Conservation (phyloP, 768 basidiomycete genomes). For the Boletales sp. region DNA sequence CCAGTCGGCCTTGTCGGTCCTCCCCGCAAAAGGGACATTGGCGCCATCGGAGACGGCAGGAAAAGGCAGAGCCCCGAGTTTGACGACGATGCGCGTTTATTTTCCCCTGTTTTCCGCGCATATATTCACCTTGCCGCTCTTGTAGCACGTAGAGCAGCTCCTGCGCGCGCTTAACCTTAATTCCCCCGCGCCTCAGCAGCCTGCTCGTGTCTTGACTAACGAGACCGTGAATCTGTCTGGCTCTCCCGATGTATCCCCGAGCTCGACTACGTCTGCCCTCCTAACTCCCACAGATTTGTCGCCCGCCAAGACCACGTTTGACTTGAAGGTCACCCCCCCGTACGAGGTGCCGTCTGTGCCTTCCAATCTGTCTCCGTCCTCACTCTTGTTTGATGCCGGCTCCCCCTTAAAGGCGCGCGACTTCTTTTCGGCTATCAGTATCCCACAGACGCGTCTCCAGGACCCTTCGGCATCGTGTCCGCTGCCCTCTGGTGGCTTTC, state of each 20-base stretch:
- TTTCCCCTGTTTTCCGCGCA: slow-evolving; percentile 17
- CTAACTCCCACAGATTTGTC: slow-evolving; percentile 75
- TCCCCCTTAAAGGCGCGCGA: slow-evolving; percentile 33
- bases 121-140: slow-evolving; percentile 27
- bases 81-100: slow-evolving; percentile 41
- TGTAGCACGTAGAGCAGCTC: slow-evolving; percentile 76
- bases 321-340: slow-evolving; percentile 50
- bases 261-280: slow-evolving; percentile 66
- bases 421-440: slow-evolving; percentile 24
- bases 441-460: slow-evolving; percentile 24
- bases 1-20: slow-evolving; percentile 38
- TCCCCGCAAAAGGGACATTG: slow-evolving; percentile 48
- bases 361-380: slow-evolving; percentile 31
- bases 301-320: slow-evolving; percentile 55
- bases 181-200: slow-evolving; percentile 60
- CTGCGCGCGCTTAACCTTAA: slow-evolving; percentile 76
- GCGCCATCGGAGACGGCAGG: slow-evolving; percentile 79
- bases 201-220: slow-evolving; percentile 40
- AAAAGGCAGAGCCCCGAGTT: slow-evolving; percentile 57
- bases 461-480: slow-evolving; percentile 13
- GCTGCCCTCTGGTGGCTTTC: slow-evolving; percentile 29
- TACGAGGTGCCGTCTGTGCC: slow-evolving; percentile 41
- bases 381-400: slow-evolving; percentile 45
- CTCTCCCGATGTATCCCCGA: slow-evolving; percentile 71
- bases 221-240: slow-evolving; percentile 39